Percentiles rank a stretch among this genome's conserved stretches.
Evolutionary conservation across 345 rosid species (phyloP).

Genomic region (Camelina sativa): DNA sequence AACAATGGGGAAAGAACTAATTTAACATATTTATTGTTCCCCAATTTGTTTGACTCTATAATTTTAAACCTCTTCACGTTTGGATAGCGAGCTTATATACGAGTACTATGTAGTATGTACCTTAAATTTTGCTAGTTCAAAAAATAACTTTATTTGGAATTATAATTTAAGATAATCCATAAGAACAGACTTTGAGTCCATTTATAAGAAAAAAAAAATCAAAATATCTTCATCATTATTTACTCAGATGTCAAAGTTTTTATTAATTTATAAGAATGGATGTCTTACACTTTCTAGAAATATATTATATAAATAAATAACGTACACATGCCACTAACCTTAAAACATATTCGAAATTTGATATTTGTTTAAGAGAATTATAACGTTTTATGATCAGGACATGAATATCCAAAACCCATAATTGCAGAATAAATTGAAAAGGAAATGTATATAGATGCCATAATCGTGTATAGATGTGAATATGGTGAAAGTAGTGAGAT

Average conservation of each 20-base stretch:
- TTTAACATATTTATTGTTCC: too few relatives aligned
- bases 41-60: not conserved
- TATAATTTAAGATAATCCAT: not conserved
- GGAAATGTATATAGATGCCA: constrained; percentile 11
- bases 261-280: not conserved
- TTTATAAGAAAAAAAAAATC: not conserved
- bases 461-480: constrained; percentile 32
- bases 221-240: not conserved
- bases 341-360: constrained; percentile 30
- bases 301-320: not conserved
- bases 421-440: constrained; percentile 14
- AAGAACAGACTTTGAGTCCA: not conserved
- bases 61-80: not conserved
- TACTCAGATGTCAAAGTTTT: not conserved
- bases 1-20: too few relatives aligned
- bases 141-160: not conserved
- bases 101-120: too few relatives aligned
- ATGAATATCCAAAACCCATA: constrained; percentile 40
- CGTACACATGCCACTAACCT: constrained; percentile 19
- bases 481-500: constrained; percentile 33
- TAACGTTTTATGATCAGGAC: constrained; percentile 13
- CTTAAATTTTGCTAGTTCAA: not conserved
- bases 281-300: not conserved
- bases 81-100: not conserved
- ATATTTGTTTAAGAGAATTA: constrained; percentile 12